Conservation (phyloP, 2,329 filamentous ascomycete species). For the Xylariales sp. region DNA sequence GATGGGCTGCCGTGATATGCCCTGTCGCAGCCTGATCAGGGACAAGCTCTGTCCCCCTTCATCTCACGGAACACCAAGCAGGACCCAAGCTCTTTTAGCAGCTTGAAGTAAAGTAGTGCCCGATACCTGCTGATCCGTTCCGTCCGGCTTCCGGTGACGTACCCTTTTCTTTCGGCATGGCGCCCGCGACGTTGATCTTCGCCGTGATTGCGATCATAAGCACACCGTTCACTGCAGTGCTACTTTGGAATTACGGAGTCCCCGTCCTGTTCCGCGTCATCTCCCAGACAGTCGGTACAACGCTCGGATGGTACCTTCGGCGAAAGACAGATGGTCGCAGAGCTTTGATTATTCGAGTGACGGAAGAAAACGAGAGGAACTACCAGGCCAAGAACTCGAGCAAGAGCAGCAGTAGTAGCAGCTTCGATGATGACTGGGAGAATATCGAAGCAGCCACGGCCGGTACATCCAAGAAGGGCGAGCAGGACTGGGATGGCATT, state of each 20-base stretch:
- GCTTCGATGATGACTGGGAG: constrained; percentile 63
- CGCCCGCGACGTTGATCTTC: constrained; percentile 17
- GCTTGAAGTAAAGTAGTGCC: background rate
- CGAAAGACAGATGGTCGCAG: constrained; percentile 61
- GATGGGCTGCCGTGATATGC: constrained; percentile 2
- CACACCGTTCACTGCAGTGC: constrained; percentile 22
- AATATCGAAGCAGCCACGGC: constrained; percentile 51
- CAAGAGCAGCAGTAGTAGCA: constrained; percentile 20
- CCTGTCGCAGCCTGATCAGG: background rate
- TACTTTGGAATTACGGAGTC: constrained; percentile 25
- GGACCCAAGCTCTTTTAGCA: too few relatives aligned
- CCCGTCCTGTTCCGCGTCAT: constrained; percentile 32
- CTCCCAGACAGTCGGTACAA: constrained; percentile 33
- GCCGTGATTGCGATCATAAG: constrained; percentile 22
- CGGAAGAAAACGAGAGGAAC: constrained; percentile 37
- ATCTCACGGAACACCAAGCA: background rate
- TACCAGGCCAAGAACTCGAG: constrained; percentile 32
- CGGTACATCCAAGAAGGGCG: constrained; percentile 34
- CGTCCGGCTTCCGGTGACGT: background rate
- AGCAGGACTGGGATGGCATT: constrained; percentile 72
- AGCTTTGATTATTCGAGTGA: constrained; percentile 49
- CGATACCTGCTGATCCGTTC: background rate
- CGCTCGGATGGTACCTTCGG: constrained; percentile 56
- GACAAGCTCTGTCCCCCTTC: background rate
- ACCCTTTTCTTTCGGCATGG: constrained; percentile 15